A percentile compares a stretch with the other conserved stretches of the same genome.
These are phyloP conservation scores for Maudiozyma humilis DNA, from an alignment of 1,139 yeast species.

Conservation along the genomic window DNA sequence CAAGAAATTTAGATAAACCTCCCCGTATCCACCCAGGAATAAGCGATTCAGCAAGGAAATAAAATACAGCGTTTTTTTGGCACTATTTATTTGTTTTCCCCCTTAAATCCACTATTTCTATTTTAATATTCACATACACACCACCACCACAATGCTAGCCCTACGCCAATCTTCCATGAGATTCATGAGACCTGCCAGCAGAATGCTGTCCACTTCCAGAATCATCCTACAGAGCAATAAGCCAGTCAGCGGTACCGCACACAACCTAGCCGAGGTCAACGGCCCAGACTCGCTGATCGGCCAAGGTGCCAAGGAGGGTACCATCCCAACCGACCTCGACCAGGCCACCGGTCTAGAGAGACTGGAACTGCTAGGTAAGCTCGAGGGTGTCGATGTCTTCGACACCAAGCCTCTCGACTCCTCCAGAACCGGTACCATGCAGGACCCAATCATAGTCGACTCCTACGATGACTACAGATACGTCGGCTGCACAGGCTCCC, in stretches of 20 bases:
- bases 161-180: constrained; percentile 8
- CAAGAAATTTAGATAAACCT: too few species aligned
- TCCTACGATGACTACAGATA: constrained; percentile 90
- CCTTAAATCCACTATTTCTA: not conserved
- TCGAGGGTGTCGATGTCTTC: constrained; percentile 93
- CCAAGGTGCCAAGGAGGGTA: constrained; percentile 76
- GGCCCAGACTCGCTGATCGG: constrained; percentile 80
- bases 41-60: too few species aligned
- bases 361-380: constrained; percentile 86
- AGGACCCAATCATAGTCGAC: constrained; percentile 81
- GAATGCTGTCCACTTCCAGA: constrained; percentile 25
- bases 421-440: constrained; percentile 82
- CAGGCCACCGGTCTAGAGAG: constrained; percentile 99
- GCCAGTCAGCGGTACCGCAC: constrained; percentile 49
- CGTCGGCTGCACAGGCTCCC: constrained; percentile 96
- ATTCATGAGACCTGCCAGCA: constrained; percentile 22
- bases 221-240: constrained; percentile 19
- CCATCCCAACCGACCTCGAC: constrained; percentile 86
- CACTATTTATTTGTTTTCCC: too few species aligned
- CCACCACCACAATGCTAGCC: constrained; percentile 2
- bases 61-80: too few species aligned
- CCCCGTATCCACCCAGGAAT: too few species aligned
- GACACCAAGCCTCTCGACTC: constrained; percentile 84
- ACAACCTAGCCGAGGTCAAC: constrained; percentile 64
- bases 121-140: not conserved